Base-by-base conservation (phyloP, 257 asterid species). In the Ocimum tenuiflorum region DNA sequence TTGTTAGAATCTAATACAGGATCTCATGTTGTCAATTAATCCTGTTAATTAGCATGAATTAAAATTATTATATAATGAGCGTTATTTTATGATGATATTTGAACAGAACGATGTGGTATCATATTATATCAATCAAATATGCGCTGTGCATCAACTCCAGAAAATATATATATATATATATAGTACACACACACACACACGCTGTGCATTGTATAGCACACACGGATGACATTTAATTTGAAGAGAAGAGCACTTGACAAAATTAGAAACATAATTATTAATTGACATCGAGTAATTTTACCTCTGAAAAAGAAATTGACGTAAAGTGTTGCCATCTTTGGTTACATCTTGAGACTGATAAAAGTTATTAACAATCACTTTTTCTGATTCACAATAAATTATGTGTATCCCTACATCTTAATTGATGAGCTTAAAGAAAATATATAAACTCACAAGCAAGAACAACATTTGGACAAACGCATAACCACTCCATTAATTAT, bases 191-290 rank as follows among this genome's bases (percentile, higher is more conserved):
- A n/a, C n/a, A n/a, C n/a, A n/a, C n/a, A n/a, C n/a, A n/a, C n/a
- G n/a, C n/a, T n/a, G n/a, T n/a, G n/a, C n/a, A n/a, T n/a, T n/a
- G n/a, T n/a, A n/a, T n/a, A n/a, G n/a, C n/a, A n/a, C n/a, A n/a
- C n/a, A n/a, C n/a, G n/a, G n/a, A n/a, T n/a, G n/a, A n/a, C n/a
- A n/a, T n/a, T n/a, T n/a, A n/a, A n/a, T n/a, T n/a, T n/a, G n/a
- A n/a, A n/a, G n/a, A 50, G 15, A 22, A 20, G 31, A 20, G 33
- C 35, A 20, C 35, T 11, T 8, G 10, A 35, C 49, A 52, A 69
- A 53, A 42, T 38, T 20, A 71, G 70, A 42, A n/a, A n/a, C 31
- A 27, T 27, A 71, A 70, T 42, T 23, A 41, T 4, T n/a, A 62
- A 60, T 24, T 3, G 31, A 27, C 31, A 27, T 27, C 4, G 2